A percentile compares a stretch with the other conserved stretches of the same genome.
Evolutionary conservation across 2,329 filamentous ascomycete genomes (phyloP).

Genomic region (Tolypocladium amazonense): DNA sequence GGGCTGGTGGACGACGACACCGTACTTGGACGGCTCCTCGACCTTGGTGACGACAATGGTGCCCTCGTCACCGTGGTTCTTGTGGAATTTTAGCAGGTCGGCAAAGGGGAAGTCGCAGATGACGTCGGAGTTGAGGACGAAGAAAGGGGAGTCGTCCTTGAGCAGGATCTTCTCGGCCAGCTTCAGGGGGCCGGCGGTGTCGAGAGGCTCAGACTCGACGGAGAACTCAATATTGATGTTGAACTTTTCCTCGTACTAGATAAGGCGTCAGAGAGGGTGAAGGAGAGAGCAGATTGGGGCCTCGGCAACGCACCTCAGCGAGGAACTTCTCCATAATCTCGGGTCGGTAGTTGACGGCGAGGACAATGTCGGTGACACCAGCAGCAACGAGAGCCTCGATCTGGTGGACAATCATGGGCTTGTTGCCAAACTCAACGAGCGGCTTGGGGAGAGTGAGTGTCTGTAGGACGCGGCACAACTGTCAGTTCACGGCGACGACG

Average conservation of each 20-base stretch:
- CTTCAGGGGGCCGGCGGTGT: constrained; percentile 91
- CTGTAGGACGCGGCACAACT: constrained; percentile 31
- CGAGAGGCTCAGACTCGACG: constrained; percentile 88
- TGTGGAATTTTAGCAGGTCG: constrained; percentile 85
- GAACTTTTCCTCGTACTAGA: constrained; percentile 78
- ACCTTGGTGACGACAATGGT: constrained; percentile 99
- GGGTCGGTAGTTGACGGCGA: constrained; percentile 96
- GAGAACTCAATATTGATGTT: constrained; percentile 96
- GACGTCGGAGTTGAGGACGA: constrained; percentile 96
- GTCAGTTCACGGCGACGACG: constrained; percentile 9
- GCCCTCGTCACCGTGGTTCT: constrained; percentile 83
- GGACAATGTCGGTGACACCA: constrained; percentile 93
- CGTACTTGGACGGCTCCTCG: constrained; percentile 97
- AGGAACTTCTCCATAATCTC: constrained; percentile 95
- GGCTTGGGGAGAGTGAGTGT: constrained; percentile 96
- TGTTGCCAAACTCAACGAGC: constrained; percentile 96
- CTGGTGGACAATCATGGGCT: constrained; percentile 98
- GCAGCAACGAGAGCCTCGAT: constrained; percentile 88
- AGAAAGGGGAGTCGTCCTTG: constrained; percentile 92
- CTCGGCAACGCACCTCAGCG: constrained; percentile 54
- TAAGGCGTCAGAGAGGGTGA: background rate
- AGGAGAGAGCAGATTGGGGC: background rate
- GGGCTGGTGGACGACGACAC: constrained; percentile 95
- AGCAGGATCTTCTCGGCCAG: constrained; percentile 83
- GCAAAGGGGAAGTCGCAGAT: constrained; percentile 97